Percentiles rank a stretch among this genome's conserved stretches.
These are phyloP conservation scores for Malus orientalis DNA, from an alignment of 306 rosid genomes.

Conservation along the genomic window DNA sequence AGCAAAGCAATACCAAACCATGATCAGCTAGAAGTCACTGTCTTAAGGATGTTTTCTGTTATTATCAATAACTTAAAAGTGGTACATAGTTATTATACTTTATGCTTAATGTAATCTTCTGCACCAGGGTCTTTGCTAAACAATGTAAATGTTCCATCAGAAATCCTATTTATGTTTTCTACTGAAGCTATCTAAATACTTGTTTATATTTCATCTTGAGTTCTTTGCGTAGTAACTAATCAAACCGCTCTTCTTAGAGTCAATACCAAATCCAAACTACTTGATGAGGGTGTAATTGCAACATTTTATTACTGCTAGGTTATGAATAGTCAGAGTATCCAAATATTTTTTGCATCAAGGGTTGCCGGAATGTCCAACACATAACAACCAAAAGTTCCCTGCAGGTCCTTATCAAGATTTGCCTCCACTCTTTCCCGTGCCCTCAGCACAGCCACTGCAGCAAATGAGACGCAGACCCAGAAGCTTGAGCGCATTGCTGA, in stretches of 20 bases:
- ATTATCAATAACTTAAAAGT: neutral
- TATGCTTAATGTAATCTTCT: neutral
- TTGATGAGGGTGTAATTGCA: neutral
- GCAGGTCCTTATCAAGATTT: conserved; percentile 15
- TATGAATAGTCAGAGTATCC: neutral
- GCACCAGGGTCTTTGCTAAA: neutral
- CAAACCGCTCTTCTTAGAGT: neutral
- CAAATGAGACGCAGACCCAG: conserved; percentile 20
- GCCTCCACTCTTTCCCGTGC: conserved; percentile 12
- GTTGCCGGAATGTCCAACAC: neutral
- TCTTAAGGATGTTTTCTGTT: neutral
- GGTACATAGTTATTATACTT: neutral
- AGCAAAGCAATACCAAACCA: neutral
- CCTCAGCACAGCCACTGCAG: conserved; percentile 14
- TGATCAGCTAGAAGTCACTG: neutral
- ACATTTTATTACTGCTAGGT: neutral
- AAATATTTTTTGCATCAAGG: neutral
- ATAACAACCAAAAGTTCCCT: conserved; percentile 15
- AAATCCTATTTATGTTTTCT: neutral
- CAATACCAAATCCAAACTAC: neutral
- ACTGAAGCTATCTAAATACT: neutral
- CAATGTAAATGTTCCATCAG: neutral
- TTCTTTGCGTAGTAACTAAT: neutral
- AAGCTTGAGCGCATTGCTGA: conserved; percentile 41
- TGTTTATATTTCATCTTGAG: too few species aligned